Evolutionary conservation across 208 protist species (phyloP).

Genomic region (Balamuthia mandrillaris): DNA sequence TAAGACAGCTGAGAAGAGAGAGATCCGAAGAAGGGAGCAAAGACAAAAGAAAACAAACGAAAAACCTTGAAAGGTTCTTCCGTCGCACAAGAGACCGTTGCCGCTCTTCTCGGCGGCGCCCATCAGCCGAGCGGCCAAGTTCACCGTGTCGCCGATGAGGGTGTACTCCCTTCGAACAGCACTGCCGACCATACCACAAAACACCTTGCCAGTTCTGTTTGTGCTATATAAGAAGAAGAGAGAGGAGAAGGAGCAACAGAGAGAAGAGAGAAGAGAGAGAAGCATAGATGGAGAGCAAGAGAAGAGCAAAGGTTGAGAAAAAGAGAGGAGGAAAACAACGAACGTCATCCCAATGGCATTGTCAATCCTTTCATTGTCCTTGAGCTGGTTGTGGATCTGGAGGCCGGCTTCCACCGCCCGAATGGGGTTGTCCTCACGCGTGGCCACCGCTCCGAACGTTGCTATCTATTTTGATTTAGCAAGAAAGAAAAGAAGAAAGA

Average conservation of each 20-base stretch:
- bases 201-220: not conserved
- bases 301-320: too few species aligned
- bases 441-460: too few species aligned
- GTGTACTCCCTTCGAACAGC: not conserved
- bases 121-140: slow-evolving; percentile 1
- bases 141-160: slow-evolving; percentile 1
- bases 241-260: too few species aligned
- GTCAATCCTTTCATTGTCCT: not conserved
- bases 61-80: not conserved
- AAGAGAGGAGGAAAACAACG: too few species aligned
- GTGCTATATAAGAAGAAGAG: too few species aligned
- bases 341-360: not conserved
- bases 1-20: too few species aligned
- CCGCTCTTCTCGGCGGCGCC: not conserved
- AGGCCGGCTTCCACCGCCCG: slow-evolving; percentile 42
- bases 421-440: slow-evolving; percentile 40
- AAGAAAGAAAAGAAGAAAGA: too few species aligned
- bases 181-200: not conserved
- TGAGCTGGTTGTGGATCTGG: slow-evolving; percentile 17
- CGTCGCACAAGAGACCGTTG: not conserved
- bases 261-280: too few species aligned
- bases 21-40: too few species aligned
- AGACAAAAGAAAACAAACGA: too few species aligned
- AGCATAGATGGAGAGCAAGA: too few species aligned
- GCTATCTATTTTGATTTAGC: too few species aligned